phyloP scores from a whole-genome alignment of 768 basidiomycete species.

The Tephrocybe rancida region DNA sequence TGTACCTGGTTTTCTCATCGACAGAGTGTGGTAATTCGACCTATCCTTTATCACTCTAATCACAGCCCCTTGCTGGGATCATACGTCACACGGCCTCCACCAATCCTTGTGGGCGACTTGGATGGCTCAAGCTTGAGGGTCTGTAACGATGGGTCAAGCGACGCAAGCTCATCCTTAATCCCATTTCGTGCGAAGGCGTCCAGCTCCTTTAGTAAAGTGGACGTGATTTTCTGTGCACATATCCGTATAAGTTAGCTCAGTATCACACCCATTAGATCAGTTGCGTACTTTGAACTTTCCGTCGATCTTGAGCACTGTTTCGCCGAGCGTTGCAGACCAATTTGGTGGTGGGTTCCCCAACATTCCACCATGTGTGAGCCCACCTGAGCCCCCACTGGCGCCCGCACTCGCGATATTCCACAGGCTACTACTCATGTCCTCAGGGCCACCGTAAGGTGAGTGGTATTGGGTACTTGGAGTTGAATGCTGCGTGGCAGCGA shows the following conservation, averaged over 20 bases:
- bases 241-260: background rate
- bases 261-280: background rate
- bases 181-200: slow-evolving; percentile 79
- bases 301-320: slow-evolving; percentile 81
- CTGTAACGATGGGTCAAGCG: slow-evolving; percentile 75
- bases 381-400: slow-evolving; percentile 23
- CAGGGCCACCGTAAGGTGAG: slow-evolving; percentile 12
- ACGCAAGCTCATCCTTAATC: slow-evolving; percentile 82
- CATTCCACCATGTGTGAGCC: slow-evolving; percentile 29
- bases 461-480: slow-evolving; percentile 14
- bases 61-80: slow-evolving; percentile 16
- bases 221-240: slow-evolving; percentile 82
- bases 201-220: slow-evolving; percentile 77
- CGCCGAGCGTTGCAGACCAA: slow-evolving; percentile 67
- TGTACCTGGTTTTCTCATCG: slow-evolving; percentile 1
- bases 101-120: background rate
- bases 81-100: slow-evolving; percentile 7
- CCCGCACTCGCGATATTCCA: slow-evolving; percentile 73
- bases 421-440: slow-evolving; percentile 53
- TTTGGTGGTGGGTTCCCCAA: slow-evolving; percentile 48
- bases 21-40: background rate
- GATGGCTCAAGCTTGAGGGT: slow-evolving; percentile 40
- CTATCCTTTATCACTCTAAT: background rate
- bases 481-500: slow-evolving; percentile 15
- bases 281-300: slow-evolving; percentile 72